phyloP scores from a whole-genome alignment of 495 filamentous ascomycete species.

The Lasiosphaeria hispida region DNA sequence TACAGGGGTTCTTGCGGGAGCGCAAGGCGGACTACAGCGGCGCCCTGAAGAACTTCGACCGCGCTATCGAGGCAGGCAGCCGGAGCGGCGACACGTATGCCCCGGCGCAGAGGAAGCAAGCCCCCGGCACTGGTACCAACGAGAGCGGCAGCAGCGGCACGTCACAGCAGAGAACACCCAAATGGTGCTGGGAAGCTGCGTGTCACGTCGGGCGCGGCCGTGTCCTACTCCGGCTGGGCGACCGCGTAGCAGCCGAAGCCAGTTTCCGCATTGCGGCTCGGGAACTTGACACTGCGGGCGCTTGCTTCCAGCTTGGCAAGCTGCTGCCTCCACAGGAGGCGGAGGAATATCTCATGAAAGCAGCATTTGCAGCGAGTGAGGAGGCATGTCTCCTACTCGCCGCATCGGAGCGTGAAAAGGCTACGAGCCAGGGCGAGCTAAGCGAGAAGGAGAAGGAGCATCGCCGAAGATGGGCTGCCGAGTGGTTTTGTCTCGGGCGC shows the following conservation, averaged over 20 bases:
- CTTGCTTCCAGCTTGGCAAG: slow-evolving; percentile 25
- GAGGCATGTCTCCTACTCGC: slow-evolving; percentile 21
- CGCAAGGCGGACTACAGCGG: background rate
- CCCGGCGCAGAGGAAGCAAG: background rate
- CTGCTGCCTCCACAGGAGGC: slow-evolving; percentile 26
- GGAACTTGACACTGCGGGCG: slow-evolving; percentile 30
- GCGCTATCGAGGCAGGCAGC: slow-evolving; percentile 18
- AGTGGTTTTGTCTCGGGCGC: slow-evolving; percentile 9
- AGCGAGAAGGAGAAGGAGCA: background rate
- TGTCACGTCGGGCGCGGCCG: slow-evolving; percentile 27
- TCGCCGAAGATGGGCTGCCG: slow-evolving; percentile 3
- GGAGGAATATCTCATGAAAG: slow-evolving; percentile 24
- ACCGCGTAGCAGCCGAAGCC: slow-evolving; percentile 19
- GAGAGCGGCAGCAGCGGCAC: background rate
- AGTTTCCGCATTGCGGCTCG: slow-evolving; percentile 21
- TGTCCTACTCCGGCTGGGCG: slow-evolving; percentile 20
- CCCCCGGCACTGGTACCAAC: background rate
- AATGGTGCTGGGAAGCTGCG: slow-evolving; percentile 33
- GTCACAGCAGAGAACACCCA: slow-evolving; percentile 10
- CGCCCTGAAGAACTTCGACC: slow-evolving; percentile 22
- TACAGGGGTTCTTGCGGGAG: slow-evolving; percentile 15
- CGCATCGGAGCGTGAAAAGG: background rate
- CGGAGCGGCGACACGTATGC: slow-evolving; percentile 2
- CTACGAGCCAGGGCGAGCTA: background rate
- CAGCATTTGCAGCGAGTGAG: slow-evolving; percentile 25